These are phyloP conservation scores for Aspergillus candidus DNA, from an alignment of 2,329 filamentous ascomycete species.

Conservation along the genomic window DNA sequence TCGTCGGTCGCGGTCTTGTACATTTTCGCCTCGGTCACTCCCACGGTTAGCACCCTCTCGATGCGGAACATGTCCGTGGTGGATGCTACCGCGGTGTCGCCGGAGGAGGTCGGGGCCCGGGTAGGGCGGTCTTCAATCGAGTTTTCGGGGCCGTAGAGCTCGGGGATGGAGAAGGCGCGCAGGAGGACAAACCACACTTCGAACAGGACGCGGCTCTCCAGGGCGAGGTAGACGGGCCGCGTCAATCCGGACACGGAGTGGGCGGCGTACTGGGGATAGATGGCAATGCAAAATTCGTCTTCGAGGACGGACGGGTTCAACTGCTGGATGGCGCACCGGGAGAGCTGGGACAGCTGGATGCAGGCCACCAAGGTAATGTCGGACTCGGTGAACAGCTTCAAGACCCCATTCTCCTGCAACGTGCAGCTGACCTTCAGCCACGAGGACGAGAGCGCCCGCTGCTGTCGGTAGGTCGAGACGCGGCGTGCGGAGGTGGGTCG, in stretches of 20 bases:
- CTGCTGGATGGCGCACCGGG: conserved; percentile 82
- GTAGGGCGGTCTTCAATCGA: conserved; percentile 39
- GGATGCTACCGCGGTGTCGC: conserved; percentile 25
- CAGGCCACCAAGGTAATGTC: conserved; percentile 74
- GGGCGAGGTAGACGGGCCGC: conserved; percentile 79
- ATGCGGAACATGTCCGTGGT: conserved; percentile 60
- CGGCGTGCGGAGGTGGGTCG: conserved; percentile 34
- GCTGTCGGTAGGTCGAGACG: conserved; percentile 50
- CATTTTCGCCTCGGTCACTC: conserved; percentile 58
- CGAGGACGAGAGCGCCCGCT: conserved; percentile 53
- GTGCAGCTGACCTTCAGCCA: conserved; percentile 92
- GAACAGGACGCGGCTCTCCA: conserved; percentile 83
- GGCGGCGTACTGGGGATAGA: conserved; percentile 86
- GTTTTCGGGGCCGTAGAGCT: conserved; percentile 68
- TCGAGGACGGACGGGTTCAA: conserved; percentile 86
- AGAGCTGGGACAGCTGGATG: conserved; percentile 82
- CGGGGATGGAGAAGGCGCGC: conserved; percentile 84
- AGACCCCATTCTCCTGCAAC: conserved; percentile 86
- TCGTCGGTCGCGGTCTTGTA: conserved; percentile 30
- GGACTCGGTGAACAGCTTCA: conserved; percentile 82
- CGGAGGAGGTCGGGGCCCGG: conserved; percentile 21
- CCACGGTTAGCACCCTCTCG: conserved; percentile 54
- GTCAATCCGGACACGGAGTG: conserved; percentile 68
- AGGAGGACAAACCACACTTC: conserved; percentile 96
- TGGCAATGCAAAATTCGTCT: conserved; percentile 88